Base-by-base conservation (phyloP, 352 stramenopile genomes). In the Pythium dissotocum region DNA sequence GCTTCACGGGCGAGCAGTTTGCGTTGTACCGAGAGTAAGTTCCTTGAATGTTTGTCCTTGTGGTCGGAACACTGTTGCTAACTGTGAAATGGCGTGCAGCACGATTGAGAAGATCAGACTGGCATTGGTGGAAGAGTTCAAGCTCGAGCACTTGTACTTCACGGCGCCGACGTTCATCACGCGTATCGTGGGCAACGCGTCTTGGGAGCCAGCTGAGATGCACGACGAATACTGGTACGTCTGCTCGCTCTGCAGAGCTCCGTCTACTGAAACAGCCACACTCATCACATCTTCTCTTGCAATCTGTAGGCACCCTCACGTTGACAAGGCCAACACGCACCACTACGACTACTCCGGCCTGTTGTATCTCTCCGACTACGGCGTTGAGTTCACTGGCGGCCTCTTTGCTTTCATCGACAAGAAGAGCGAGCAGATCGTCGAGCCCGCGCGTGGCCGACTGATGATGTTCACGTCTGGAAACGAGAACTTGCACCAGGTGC, bases 161-260 rank as follows among this genome's bases (percentile, higher is more conserved):
- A 97, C 92, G n/a, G 93, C 90, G 18, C 93, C 93, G 18, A 98
- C 93, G 10, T 98, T 98, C 72, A 94, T 98, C 54, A 97, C 93
- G 33, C 85, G 92, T 6, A 79, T 97, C 9, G 76, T 94, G 28
- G 90, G 89, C n/a, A 95, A 97, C 56, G 67, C 73, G 26, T 85
- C 80, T 8, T 98, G 92, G 92, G 75, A 60, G 6, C 87, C 92
- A 5, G 58, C 54, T 0, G 85, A 94, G 40, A 70, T 97, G 33
- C 93, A 98, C 75, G 93, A 98, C 66, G 92, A 97, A 67, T 98
- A 98, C 73, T 98, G 87, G 86, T 92, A 30, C 38, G 32, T 54
- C 28, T 30, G 28, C 28, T 4, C 4, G 28, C 2, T 30, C 28
- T 30, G 28, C 28, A 30, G 28, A 30, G 28, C 28, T 30, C 28